Evolutionary conservation across 2,329 filamentous ascomycete species (phyloP).

Genomic region (Endoconidiophora laricicola): DNA sequence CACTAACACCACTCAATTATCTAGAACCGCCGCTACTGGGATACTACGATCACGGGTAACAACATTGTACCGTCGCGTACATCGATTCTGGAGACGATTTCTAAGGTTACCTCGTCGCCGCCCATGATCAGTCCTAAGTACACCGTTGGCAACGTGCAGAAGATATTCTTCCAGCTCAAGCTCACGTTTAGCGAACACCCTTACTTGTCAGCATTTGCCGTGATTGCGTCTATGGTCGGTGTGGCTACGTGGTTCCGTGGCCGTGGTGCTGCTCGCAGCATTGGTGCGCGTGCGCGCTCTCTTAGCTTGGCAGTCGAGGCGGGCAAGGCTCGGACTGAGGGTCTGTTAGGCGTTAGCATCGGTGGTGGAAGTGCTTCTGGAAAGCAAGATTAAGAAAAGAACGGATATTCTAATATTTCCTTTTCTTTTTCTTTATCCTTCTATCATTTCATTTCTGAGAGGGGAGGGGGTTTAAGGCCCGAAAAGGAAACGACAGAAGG

Average conservation of each 20-base stretch:
- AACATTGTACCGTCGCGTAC: constrained; percentile 78
- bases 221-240: constrained; percentile 21
- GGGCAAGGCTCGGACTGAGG: constrained; percentile 8
- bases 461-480: too few species aligned
- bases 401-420: background rate
- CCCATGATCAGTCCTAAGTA: constrained; percentile 61
- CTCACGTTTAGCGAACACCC: constrained; percentile 42
- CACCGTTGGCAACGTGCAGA: constrained; percentile 55
- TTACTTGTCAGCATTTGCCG: constrained; percentile 36
- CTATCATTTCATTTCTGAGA: background rate
- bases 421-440: background rate
- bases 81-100: constrained; percentile 74
- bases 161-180: constrained; percentile 52
- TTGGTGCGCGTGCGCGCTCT: constrained; percentile 9
- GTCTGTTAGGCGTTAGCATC: constrained; percentile 1
- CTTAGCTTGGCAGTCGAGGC: constrained; percentile 10
- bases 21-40: constrained; percentile 89
- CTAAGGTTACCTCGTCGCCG: constrained; percentile 50
- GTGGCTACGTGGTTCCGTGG: constrained; percentile 31
- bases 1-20: constrained; percentile 20
- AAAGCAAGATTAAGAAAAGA: constrained; percentile 9
- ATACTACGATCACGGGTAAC: constrained; percentile 74
- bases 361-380: constrained; percentile 1
- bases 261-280: constrained; percentile 21
- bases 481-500: background rate